These are phyloP conservation scores for Trypanosoma cruzi DNA, from an alignment of 208 protist species.

Conservation along the genomic window DNA sequence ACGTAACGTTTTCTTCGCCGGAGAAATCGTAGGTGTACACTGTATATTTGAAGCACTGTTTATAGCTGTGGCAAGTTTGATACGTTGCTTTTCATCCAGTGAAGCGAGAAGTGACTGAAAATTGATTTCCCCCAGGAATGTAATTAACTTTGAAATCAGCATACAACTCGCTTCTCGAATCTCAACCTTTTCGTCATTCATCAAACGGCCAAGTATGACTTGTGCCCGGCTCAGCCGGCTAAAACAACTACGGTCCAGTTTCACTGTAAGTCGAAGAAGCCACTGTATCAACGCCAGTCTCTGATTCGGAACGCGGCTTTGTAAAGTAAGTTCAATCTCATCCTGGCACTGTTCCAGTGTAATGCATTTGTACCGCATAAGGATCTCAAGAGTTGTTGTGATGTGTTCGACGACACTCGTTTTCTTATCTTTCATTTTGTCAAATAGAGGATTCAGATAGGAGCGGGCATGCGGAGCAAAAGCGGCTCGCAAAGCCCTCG, in stretches of 20 bases:
- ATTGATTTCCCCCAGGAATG: conserved; percentile 50
- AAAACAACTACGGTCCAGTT: conserved; percentile 50
- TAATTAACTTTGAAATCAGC: conserved; percentile 58
- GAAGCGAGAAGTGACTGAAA: conserved; percentile 50
- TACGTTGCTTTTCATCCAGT: conserved; percentile 80
- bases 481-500: conserved; percentile 50
- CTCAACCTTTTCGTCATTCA: conserved; percentile 84
- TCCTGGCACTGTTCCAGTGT: conserved; percentile 85
- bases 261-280: conserved; percentile 59
- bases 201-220: conserved; percentile 59
- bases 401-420: conserved; percentile 81
- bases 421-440: conserved; percentile 93
- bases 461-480: conserved; percentile 55
- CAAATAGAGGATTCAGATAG: conserved; percentile 68
- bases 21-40: conserved; percentile 21
- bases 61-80: conserved; percentile 34
- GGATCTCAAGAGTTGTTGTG: conserved; percentile 68
- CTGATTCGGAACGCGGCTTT: conserved; percentile 85
- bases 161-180: conserved; percentile 72
- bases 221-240: conserved; percentile 39
- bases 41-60: conserved; percentile 13
- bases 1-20: conserved; percentile 28
- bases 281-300: conserved; percentile 66
- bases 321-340: conserved; percentile 69
- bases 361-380: conserved; percentile 79